These are phyloP conservation scores for Xerocomellus amylosporus DNA, from an alignment of 768 basidiomycete species.

Conservation along the genomic window DNA sequence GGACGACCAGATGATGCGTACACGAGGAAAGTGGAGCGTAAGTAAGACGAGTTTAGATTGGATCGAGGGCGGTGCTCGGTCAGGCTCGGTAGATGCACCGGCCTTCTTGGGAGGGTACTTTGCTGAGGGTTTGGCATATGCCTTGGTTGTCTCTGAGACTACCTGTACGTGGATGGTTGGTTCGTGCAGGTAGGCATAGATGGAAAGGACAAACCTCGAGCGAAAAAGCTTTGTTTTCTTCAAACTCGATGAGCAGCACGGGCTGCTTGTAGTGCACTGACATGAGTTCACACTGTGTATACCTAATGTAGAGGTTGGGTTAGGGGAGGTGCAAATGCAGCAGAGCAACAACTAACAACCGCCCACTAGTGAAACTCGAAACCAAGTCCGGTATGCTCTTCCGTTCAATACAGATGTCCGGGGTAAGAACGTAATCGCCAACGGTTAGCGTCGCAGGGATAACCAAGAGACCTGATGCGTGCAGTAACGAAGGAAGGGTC, in stretches of 20 bases:
- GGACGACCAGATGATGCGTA: constrained; percentile 96
- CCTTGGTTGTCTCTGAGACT: constrained; percentile 58
- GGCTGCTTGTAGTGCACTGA: constrained; percentile 94
- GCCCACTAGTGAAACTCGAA: constrained; percentile 90
- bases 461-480: constrained; percentile 74
- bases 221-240: constrained; percentile 94
- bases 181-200: not conserved
- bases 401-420: constrained; percentile 93
- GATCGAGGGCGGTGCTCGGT: constrained; percentile 50
- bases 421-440: constrained; percentile 94
- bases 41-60: constrained; percentile 94
- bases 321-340: not conserved
- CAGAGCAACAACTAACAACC: constrained; percentile 65
- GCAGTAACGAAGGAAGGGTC: constrained; percentile 83
- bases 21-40: constrained; percentile 83
- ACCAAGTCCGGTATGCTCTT: constrained; percentile 93
- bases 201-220: constrained; percentile 60
- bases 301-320: constrained; percentile 46
- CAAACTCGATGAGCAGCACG: constrained; percentile 92
- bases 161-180: constrained; percentile 38
- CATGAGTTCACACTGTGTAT: constrained; percentile 97
- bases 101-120: constrained; percentile 55
- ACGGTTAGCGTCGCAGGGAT: constrained; percentile 92
- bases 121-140: constrained; percentile 58
- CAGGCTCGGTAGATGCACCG: constrained; percentile 20